Evolutionary conservation across 225 moss, liverwort and hornwort species (phyloP).

Genomic region (Rhytidiadelphus loreus): DNA sequence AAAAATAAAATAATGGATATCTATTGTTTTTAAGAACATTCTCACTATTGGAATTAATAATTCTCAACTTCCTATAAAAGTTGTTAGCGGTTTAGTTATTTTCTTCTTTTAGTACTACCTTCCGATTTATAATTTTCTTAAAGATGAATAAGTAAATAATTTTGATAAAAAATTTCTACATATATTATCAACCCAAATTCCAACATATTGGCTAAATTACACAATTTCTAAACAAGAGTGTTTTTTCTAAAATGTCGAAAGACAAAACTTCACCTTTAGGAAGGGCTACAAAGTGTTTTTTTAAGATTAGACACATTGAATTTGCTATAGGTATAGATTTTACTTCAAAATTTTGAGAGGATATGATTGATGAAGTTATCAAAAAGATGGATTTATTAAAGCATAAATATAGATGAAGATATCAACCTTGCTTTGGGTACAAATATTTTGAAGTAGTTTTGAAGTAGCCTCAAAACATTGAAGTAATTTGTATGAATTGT

Average conservation of each 20-base stretch:
- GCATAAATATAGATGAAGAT: not conserved
- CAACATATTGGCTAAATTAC: not conserved
- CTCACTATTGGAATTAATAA: not conserved
- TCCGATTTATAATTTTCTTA: not conserved
- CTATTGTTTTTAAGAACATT: not conserved
- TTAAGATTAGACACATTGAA: not conserved
- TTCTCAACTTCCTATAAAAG: not conserved
- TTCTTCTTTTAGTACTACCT: not conserved
- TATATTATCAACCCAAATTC: not conserved
- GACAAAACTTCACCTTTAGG: not conserved
- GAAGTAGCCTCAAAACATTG: rapidly evolving
- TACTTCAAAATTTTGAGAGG: not conserved
- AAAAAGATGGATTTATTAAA: not conserved
- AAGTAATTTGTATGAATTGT: not conserved
- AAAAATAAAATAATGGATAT: not conserved
- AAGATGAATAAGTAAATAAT: not conserved
- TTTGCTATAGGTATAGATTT: not conserved
- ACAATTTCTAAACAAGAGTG: rapidly evolving
- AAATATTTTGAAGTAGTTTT: not conserved
- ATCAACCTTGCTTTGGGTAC: rapidly evolving
- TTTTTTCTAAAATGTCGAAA: not conserved
- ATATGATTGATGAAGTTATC: not conserved
- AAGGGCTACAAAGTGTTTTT: no score
- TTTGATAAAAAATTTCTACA: rapidly evolving
- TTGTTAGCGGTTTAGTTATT: rapidly evolving